A percentile compares a stretch with the other conserved stretches of the same genome.
These are phyloP conservation scores for Trichoderma citrinoviride DNA, from an alignment of 2,329 filamentous ascomycete species.

Conservation along the genomic window DNA sequence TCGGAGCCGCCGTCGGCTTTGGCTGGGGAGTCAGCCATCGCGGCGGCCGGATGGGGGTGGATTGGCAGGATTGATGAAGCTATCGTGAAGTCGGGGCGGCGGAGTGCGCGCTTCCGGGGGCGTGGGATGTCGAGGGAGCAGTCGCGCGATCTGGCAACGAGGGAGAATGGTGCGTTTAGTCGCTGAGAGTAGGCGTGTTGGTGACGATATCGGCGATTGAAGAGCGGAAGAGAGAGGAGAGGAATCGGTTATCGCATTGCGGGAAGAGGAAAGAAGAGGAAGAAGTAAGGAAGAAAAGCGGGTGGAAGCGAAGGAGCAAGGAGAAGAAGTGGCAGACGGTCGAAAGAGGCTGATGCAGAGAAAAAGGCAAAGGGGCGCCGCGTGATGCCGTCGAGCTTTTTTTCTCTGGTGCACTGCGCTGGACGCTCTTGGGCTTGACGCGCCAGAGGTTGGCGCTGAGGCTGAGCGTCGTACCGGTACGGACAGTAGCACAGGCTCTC, in stretches of 20 bases:
- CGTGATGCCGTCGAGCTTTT: not conserved
- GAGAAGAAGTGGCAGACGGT: not conserved
- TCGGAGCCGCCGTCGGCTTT: constrained; percentile 48
- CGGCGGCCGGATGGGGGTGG: constrained; percentile 15
- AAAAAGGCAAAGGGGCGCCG: constrained; percentile 17
- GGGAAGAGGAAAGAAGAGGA: not conserved
- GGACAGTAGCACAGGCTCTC: too few species aligned
- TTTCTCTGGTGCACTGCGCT: not conserved
- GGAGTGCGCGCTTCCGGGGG: constrained; percentile 12
- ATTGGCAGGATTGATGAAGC: constrained; percentile 17
- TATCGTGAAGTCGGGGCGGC: constrained; percentile 8
- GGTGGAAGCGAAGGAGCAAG: constrained; percentile 8
- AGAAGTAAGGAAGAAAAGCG: not conserved
- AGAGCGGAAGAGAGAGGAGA: not conserved
- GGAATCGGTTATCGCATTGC: not conserved
- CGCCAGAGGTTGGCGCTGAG: constrained; percentile 1
- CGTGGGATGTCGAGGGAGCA: not conserved
- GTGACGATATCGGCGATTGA: constrained; percentile 4
- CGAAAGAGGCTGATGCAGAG: constrained; percentile 17
- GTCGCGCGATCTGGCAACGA: not conserved
- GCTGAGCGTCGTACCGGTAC: not conserved
- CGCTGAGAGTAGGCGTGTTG: not conserved
- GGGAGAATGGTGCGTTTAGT: not conserved
- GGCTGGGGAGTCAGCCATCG: constrained; percentile 38
- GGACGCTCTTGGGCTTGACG: not conserved